Evolutionary conservation across 2,329 filamentous ascomycete genomes (phyloP), one percentile per base, ranked within the genome.

Genomic region (Thermoascus crustaceus): DNA sequence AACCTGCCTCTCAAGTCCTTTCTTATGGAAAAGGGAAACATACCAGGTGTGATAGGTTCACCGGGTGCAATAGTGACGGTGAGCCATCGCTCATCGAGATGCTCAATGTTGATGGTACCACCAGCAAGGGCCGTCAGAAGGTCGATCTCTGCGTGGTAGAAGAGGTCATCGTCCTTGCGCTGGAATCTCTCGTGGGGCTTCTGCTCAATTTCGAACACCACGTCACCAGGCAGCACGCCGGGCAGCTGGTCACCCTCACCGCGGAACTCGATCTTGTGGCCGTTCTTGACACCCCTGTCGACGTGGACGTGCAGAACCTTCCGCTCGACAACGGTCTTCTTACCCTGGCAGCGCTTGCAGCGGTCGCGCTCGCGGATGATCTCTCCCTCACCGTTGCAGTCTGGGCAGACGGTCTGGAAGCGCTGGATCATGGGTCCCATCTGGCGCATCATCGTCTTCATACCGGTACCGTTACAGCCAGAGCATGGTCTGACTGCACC

Each of bases 381-480:
- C 71, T 98, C 91, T 42, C 91, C 89, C 66, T 98, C 91, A 45
- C 93, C 93, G 52, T 91, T 89, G 63, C 91, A 98, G 68, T 98
- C 93, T 18, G 88, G 85, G 76, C 91, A 98, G 53, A 95, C 88
- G 19, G 89, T 96, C 74, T 98, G 91, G 79, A 98, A 98, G 39
- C 91, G 85, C 71, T 98, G 93, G 52, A 98, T 96, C 91, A 98
- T 98, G 41, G 91, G 91, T 34, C 91, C 91, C 88, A 98, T 96
- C 69, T 98, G 91, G 60, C 93, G 84, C 91, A 98, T 95, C 89
- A 98, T 96, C 25, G 85, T 95, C 82, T 96, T 96, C 85, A 95
- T 94, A 66, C 91, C 91, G 46, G 83, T 78, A 48, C 91, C 91
- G 54, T 94, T 86, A 64, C 91, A 98, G 56, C 86, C 84, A 25